Evolutionary conservation across 2,329 filamentous ascomycete species (phyloP), one percentile per base, ranked within the genome.

Genomic region (Magnaporthiopsis rhizophila): DNA sequence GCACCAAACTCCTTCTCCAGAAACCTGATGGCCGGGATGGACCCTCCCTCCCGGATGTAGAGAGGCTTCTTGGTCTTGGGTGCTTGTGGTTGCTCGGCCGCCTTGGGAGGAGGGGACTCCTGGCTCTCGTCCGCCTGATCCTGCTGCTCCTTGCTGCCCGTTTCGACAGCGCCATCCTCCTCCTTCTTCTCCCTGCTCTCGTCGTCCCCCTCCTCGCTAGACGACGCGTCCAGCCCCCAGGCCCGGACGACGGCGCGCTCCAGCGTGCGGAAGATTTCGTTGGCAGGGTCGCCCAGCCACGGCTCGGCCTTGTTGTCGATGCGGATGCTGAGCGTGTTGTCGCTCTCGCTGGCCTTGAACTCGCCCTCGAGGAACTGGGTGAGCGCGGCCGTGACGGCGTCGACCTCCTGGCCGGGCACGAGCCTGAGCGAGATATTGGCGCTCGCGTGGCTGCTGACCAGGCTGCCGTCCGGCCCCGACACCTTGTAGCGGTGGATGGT

Each of bases 281-380:
- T 97, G 61, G 87, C 87, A 3, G 92, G 92, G 70, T 97, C 92
- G 18, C 95, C 94, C 0, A 99, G 85, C 95, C 95, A 99, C 0
- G 95, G 92, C 72, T 99, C 95, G 0, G 95, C 94, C 76, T 91
- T 89, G 72, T 97, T 95, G 68, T 97, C 92, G 68, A 99, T 93
- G 36, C 87, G 88, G 56, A 99, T 85, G 1, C 82, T 89, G 50
- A 99, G 81, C 7, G 81, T 83, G 71, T 99, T 99, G 66, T 90
- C 88, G 0, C 91, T 94, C 36, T 88, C 87, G 1, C 98, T 86
- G 21, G 82, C 77, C 0, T 80, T 81, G 71, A 97, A 99, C 68
- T 92, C 85, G 15, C 83, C 79, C 60, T 86, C 76, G 0, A 97
- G 80, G 71, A 89, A 96, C 1, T 79, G 73, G 0, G 81, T 86